Conservation (phyloP, 139 green algal genomes). For the Tetradesmus obliquus region DNA sequence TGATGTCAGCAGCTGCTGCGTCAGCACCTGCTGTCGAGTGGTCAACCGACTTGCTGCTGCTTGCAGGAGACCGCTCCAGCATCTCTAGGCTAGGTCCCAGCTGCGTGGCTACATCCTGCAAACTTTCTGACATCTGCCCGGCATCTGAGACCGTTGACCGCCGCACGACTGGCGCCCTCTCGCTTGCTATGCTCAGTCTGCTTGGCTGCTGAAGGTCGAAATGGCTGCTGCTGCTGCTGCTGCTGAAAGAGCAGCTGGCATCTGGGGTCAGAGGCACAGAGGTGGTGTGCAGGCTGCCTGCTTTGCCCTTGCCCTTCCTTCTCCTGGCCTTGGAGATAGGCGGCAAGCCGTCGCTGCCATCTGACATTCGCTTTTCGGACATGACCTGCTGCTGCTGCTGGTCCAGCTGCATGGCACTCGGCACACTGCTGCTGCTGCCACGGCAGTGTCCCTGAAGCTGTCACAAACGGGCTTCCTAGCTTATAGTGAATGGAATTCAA, state of each 20-base stretch:
- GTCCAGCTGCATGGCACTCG: neutral
- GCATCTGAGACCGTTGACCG: slow-evolving; percentile 16
- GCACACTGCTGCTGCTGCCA: neutral
- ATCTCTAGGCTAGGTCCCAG: neutral
- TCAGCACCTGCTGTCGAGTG: neutral
- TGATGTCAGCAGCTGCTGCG: neutral
- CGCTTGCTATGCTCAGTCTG: neutral
- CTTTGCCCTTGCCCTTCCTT: slow-evolving; percentile 12
- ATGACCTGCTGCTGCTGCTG: neutral
- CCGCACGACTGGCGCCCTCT: neutral
- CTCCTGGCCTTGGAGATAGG: neutral
- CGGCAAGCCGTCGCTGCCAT: neutral
- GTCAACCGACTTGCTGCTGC: neutral
- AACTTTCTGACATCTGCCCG: neutral
- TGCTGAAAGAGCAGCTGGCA: neutral
- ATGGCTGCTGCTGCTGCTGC: neutral
- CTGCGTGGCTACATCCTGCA: slow-evolving; percentile 18
- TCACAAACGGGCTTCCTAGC: too few relatives aligned
- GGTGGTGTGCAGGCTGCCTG: slow-evolving; percentile 17
- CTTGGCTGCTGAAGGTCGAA: slow-evolving; percentile 11
- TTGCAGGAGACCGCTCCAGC: neutral
- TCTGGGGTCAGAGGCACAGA: slow-evolving; percentile 23
- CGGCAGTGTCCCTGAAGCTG: too few relatives aligned
- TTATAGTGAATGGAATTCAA: too few relatives aligned
- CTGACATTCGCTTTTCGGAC: neutral